phyloP scores from a whole-genome alignment of 495 filamentous ascomycete genomes.

The Aspergillus funiculosus region DNA sequence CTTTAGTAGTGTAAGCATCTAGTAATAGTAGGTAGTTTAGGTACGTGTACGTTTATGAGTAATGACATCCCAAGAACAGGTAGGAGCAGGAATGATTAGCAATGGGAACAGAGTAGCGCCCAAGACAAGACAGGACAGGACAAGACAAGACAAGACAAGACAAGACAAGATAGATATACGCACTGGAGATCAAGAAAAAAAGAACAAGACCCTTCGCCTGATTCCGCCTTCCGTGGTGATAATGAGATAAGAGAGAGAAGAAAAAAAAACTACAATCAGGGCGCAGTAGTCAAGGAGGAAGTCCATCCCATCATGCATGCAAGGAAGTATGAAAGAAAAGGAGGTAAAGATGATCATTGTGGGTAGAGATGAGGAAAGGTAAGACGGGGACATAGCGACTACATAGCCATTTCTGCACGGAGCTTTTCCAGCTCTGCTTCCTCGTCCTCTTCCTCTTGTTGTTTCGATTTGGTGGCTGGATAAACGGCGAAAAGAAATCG shows the following conservation, averaged over 20 bases:
- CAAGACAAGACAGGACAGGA: no score
- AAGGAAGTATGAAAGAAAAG: constrained; percentile 3
- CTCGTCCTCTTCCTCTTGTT: constrained; percentile 73
- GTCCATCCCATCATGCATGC: not conserved
- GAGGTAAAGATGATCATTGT: constrained; percentile 1
- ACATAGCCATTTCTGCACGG: constrained; percentile 96
- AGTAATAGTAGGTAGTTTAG: no score
- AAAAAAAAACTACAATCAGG: not conserved
- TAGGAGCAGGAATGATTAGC: no score
- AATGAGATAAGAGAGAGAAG: not conserved
- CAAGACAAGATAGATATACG: not conserved
- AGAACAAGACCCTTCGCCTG: no score
- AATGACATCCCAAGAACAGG: no score
- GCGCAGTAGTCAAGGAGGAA: no score
- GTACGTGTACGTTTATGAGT: no score
- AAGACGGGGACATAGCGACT: constrained; percentile 17
- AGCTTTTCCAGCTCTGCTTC: constrained; percentile 91
- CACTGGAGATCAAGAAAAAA: not conserved
- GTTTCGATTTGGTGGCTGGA: constrained; percentile 47
- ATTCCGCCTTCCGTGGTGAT: no score
- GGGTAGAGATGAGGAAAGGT: no score
- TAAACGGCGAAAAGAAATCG: not conserved
- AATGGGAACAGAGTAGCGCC: no score
- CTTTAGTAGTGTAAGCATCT: no score
- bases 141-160: not conserved